Evolutionary conservation across 768 basidiomycete species (phyloP).

Genomic region (Lactifluus piperatus): DNA sequence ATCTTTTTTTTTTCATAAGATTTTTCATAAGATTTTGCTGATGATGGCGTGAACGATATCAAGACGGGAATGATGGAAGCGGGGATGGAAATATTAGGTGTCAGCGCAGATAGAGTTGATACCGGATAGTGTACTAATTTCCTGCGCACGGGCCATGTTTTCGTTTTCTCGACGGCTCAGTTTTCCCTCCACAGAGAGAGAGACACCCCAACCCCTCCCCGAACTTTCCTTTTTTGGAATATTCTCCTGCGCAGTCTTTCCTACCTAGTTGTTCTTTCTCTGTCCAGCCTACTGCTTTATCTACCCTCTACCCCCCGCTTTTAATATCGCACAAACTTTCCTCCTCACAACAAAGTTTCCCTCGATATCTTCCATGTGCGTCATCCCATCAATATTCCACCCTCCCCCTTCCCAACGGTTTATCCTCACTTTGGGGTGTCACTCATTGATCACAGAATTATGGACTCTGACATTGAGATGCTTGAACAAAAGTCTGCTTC

Average conservation of each 20-base stretch:
- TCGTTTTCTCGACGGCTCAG: background rate
- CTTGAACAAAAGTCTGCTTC: constrained; percentile 6
- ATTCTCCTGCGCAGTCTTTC: constrained; percentile 14
- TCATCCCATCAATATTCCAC: background rate
- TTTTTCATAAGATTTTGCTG: no score
- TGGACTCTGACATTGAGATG: constrained; percentile 15
- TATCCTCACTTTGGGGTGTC: no score
- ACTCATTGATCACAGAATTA: background rate
- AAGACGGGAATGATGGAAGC: no score
- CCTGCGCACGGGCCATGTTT: constrained; percentile 21
- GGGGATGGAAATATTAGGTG: background rate
- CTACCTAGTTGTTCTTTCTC: no score
- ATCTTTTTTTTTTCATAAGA: no score
- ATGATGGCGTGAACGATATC: no score
- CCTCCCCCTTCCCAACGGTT: no score
- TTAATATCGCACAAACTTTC: no score
- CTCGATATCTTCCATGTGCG: background rate
- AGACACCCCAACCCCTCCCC: no score
- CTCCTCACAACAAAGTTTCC: background rate
- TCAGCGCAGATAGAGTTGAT: background rate
- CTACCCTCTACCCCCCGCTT: background rate
- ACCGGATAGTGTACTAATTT: constrained; percentile 16
- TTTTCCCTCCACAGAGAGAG: constrained; percentile 7
- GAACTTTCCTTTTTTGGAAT: constrained; percentile 27
- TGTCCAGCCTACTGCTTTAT: no score